Percentiles rank a stretch among this genome's conserved stretches.
phyloP scores from a whole-genome alignment of 768 basidiomycete species.

The Ramaria rubella region DNA sequence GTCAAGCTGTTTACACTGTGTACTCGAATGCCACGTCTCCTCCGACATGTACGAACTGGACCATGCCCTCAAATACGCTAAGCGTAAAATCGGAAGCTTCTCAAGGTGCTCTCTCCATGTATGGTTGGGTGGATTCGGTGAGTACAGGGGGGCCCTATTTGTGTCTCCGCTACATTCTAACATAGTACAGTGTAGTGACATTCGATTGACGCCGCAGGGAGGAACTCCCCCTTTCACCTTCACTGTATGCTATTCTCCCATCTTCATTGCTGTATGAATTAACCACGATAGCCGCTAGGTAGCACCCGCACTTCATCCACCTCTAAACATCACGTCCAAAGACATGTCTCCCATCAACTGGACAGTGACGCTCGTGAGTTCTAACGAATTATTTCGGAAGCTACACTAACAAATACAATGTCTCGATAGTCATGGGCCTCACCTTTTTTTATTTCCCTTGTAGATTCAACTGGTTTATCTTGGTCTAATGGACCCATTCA shows the following conservation, averaged over 20 bases:
- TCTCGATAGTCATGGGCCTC: constrained; percentile 45
- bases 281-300: constrained; percentile 38
- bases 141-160: not conserved
- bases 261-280: not conserved
- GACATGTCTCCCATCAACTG: constrained; percentile 44
- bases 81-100: constrained; percentile 38
- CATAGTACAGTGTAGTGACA: constrained; percentile 47
- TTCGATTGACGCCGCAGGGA: constrained; percentile 23
- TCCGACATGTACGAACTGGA: constrained; percentile 46
- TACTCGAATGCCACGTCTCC: constrained; percentile 35
- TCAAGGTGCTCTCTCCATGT: constrained; percentile 49
- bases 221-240: constrained; percentile 1
- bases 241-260: not conserved
- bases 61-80: constrained; percentile 36
- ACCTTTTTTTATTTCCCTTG: constrained; percentile 51
- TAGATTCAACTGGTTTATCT: constrained; percentile 41
- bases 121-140: constrained; percentile 42
- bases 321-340: constrained; percentile 46
- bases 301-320: constrained; percentile 55
- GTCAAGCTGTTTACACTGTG: constrained; percentile 51
- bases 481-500: constrained; percentile 59
- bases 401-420: constrained; percentile 22
- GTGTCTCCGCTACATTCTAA: not conserved
- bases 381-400: not conserved
- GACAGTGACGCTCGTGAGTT: constrained; percentile 41